Conservation (phyloP, 2,329 filamentous ascomycete genomes). For the Exophiala mesophila region DNA sequence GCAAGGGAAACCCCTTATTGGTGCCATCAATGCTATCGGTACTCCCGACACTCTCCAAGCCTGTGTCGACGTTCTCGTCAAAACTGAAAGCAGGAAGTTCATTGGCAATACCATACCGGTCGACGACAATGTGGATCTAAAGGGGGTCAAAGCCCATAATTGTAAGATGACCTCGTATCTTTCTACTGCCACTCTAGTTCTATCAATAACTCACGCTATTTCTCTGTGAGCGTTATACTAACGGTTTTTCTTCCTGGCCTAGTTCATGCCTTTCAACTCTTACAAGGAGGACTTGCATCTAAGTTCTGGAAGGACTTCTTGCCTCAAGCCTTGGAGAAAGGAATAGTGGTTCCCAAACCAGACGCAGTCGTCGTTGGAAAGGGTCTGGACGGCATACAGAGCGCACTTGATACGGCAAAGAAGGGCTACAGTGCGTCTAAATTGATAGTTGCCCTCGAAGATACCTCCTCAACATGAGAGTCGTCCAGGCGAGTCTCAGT, state of each 20-base stretch:
- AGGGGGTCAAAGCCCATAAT: background rate
- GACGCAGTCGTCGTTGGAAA: constrained; percentile 35
- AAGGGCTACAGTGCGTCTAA: constrained; percentile 37
- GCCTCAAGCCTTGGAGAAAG: constrained; percentile 28
- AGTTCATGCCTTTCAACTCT: constrained; percentile 1
- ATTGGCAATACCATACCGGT: background rate
- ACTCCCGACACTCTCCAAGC: background rate
- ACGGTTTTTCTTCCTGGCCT: background rate
- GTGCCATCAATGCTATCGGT: constrained; percentile 4
- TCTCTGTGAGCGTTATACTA: background rate
- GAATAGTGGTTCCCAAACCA: constrained; percentile 30
- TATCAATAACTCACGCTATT: no score
- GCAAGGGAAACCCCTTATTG: background rate
- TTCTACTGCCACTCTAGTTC: background rate
- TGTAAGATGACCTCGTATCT: background rate
- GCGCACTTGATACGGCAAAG: constrained; percentile 33
- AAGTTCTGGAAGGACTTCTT: constrained; percentile 31
- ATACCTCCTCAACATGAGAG: no score
- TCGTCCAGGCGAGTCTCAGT: no score
- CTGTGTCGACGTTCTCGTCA: background rate
- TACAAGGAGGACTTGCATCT: constrained; percentile 24
- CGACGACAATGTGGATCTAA: background rate
- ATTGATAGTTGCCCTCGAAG: constrained; percentile 29
- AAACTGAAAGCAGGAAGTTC: background rate
- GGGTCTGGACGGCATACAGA: constrained; percentile 35